Base-by-base conservation (phyloP, 345 rosid species). In the Pistacia integerrima region DNA sequence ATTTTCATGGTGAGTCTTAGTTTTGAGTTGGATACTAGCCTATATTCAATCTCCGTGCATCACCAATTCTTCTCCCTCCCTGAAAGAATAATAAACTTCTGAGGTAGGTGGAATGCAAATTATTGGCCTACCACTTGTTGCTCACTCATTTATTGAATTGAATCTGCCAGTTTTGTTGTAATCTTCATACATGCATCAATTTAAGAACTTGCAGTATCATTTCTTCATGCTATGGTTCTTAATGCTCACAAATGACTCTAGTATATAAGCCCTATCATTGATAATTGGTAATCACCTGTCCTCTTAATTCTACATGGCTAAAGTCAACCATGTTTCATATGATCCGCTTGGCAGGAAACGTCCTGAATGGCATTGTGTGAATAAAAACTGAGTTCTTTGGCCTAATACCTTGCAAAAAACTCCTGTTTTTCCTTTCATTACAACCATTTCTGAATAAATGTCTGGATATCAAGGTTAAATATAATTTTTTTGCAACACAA, bases 1-100 rank as follows among this genome's bases (percentile, higher is more conserved):
- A 79, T 38, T 77, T 84, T 79, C 81, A 72, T 8, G 90, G 98
- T 90, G 81, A 83, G 87, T 82, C 80, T 79, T 12, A 48, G 65
- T 36, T 68, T 14, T 54, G 22, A n/a, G 6, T 55, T 17, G 18
- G 57, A 18, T 44, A 49, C 52, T 18, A n/a, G 33, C 30, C 36
- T 54, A 44, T 33, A 68, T 64, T n/a, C 2, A 1, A 2, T 11
- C 17, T 28, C 48, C 66, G 6, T 22, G 3, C 4, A 4, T 33
- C 4, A 10, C 4, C 1, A 3, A 20, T 41, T 11, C 46, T 51
- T 35, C 46, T n/a, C 44, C 44, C 4, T 52, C 18, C 67, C 36
- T 51, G 46, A 70, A 64, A 18, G 16, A 4, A 63, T 22, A 38
- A 11, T 20, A 46, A 20, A 11, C 56, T 33, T 59, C 46, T 1